Evolutionary conservation across 179 eudicot genomes (phyloP).

Genomic region (Spergularia azorica): DNA sequence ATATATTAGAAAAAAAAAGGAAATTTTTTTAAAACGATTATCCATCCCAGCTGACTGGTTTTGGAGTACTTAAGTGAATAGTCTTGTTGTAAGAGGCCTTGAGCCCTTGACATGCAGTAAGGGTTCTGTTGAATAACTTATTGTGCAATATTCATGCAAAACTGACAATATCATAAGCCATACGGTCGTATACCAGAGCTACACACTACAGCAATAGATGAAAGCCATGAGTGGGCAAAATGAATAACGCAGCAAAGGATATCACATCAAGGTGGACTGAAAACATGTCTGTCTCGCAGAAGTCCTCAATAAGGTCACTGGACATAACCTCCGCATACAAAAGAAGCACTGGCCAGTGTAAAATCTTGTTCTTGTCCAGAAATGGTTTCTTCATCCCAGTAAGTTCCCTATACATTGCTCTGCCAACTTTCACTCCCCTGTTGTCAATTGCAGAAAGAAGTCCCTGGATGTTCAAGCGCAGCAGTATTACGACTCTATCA

Average conservation of each 20-base stretch:
- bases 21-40: background rate
- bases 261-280: conserved; percentile 82
- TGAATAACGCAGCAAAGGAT: conserved; percentile 48
- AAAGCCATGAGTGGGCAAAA: background rate
- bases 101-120: background rate
- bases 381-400: conserved; percentile 74
- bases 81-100: background rate
- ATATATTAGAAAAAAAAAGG: background rate
- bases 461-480: conserved; percentile 44
- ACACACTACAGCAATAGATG: background rate
- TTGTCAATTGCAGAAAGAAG: conserved; percentile 67
- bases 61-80: background rate
- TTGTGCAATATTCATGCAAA: background rate
- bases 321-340: conserved; percentile 95
- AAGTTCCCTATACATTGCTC: conserved; percentile 76
- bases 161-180: background rate
- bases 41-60: background rate
- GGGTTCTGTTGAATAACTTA: background rate
- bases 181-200: background rate
- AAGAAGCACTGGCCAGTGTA: conserved; percentile 94
- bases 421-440: conserved; percentile 72
- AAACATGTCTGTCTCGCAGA: conserved; percentile 96
- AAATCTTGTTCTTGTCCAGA: conserved; percentile 72
- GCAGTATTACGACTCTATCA: background rate
- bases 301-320: conserved; percentile 93